Evolutionary conservation across 1,284 basidiomycete genomes (phyloP).

Genomic region (Coniophora puteana): DNA sequence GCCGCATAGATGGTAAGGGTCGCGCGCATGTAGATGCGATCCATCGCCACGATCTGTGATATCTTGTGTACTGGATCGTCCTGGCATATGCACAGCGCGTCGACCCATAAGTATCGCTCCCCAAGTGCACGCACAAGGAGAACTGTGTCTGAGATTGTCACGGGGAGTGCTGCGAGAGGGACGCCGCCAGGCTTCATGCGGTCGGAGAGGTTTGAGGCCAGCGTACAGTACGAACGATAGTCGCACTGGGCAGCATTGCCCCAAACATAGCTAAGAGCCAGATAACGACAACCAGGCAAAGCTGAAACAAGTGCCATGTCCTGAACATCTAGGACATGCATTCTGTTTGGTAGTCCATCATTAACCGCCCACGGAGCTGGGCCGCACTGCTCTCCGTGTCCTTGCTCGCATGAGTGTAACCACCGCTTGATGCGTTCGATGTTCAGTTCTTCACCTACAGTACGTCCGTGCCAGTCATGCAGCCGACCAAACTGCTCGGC

Average conservation of each 20-base stretch:
- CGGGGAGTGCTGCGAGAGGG: slow-evolving; percentile 20
- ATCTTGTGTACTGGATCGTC: slow-evolving; percentile 5
- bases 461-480: too few species aligned
- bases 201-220: slow-evolving; percentile 13
- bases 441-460: too few species aligned
- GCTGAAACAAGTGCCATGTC: slow-evolving; percentile 1
- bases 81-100: slow-evolving; percentile 10
- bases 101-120: slow-evolving; percentile 9
- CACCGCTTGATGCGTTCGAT: too few species aligned
- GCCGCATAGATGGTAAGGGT: slow-evolving; percentile 6
- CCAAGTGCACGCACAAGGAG: slow-evolving; percentile 4
- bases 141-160: slow-evolving; percentile 8
- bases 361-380: neutral
- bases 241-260: slow-evolving; percentile 2
- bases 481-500: too few species aligned
- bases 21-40: slow-evolving; percentile 1
- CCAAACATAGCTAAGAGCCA: slow-evolving; percentile 8
- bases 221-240: slow-evolving; percentile 1
- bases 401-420: too few species aligned
- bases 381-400: slow-evolving; percentile 1
- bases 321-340: neutral
- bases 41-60: slow-evolving; percentile 2
- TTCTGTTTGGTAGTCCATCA: neutral
- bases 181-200: slow-evolving; percentile 17
- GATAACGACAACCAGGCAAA: slow-evolving; percentile 4